Conservation (phyloP, 495 filamentous ascomycete species). For the Chaetomium tenue region DNA sequence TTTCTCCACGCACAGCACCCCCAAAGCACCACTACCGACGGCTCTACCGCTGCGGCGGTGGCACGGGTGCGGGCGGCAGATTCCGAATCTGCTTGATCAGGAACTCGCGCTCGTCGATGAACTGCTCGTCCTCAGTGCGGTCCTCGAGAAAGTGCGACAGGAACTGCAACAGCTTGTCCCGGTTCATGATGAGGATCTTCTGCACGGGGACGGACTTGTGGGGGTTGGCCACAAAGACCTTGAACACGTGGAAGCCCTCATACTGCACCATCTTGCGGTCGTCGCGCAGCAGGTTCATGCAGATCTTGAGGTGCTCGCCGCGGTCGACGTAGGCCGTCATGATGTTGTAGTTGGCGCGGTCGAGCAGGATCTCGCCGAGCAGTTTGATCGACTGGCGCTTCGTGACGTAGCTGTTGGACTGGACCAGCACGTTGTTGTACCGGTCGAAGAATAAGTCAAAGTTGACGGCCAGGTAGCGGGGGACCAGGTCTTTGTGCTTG, state of each 20-base stretch:
- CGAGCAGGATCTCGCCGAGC: constrained; percentile 89
- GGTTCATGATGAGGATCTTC: constrained; percentile 92
- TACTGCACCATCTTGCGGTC: constrained; percentile 99
- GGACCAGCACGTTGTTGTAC: constrained; percentile 85
- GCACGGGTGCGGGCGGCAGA: constrained; percentile 65
- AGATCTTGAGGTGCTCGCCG: constrained; percentile 92
- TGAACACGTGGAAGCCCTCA: constrained; percentile 99
- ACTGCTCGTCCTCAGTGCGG: constrained; percentile 95
- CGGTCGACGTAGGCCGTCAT: constrained; percentile 97
- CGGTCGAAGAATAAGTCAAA: constrained; percentile 86
- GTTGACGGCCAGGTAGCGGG: constrained; percentile 79
- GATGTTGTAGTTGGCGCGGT: constrained; percentile 93
- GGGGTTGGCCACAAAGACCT: constrained; percentile 98
- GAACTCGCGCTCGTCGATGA: constrained; percentile 96
- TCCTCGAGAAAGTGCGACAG: constrained; percentile 90
- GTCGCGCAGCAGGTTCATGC: constrained; percentile 93
- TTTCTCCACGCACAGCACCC: neutral
- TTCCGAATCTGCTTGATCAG: constrained; percentile 90
- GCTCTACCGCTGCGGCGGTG: constrained; percentile 41
- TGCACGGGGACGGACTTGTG: constrained; percentile 93
- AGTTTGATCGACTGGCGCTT: constrained; percentile 98
- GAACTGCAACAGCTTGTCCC: constrained; percentile 84
- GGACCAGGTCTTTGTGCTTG: constrained; percentile 85
- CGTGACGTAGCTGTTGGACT: constrained; percentile 94
- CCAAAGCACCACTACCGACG: neutral